Percentiles rank a stretch among this genome's conserved stretches.
Conservation (phyloP, 495 filamentous ascomycete species). For the Podospora pseudoanserina region DNA sequence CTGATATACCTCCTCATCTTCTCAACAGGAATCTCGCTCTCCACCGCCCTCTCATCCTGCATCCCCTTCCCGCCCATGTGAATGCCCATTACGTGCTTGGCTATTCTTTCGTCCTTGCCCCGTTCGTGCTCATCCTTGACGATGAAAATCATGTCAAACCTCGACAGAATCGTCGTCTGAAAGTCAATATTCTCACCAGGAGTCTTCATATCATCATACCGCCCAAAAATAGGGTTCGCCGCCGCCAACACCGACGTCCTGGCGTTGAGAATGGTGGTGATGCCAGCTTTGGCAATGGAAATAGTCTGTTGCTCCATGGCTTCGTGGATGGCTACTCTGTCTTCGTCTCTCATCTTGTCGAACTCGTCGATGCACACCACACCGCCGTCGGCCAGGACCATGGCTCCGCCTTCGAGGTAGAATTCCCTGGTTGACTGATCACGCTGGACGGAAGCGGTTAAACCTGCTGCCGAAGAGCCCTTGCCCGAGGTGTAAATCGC, state of each 20-base stretch:
- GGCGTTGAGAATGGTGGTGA: constrained; percentile 97
- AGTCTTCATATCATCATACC: constrained; percentile 96
- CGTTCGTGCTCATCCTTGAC: constrained; percentile 93
- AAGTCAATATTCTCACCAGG: constrained; percentile 99
- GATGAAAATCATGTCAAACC: constrained; percentile 99
- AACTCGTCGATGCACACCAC: constrained; percentile 99
- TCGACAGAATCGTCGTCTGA: constrained; percentile 95
- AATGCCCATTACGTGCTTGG: constrained; percentile 94
- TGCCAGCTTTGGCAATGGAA: constrained; percentile 98
- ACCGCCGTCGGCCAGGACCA: constrained; percentile 97
- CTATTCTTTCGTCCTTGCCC: constrained; percentile 85
- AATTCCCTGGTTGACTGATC: constrained; percentile 92
- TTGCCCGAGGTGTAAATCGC: constrained; percentile 99
- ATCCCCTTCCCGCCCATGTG: constrained; percentile 88
- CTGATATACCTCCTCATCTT: constrained; percentile 98
- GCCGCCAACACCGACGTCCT: constrained; percentile 93
- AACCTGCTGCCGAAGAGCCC: constrained; percentile 95
- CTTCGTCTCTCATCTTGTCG: constrained; percentile 99
- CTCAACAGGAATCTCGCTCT: constrained; percentile 85
- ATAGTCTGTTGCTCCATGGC: constrained; percentile 99
- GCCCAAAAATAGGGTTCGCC: constrained; percentile 95
- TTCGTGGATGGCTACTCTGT: constrained; percentile 98
- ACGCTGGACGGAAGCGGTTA: constrained; percentile 95
- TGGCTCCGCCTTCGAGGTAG: constrained; percentile 96
- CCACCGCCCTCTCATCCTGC: constrained; percentile 64